Base-by-base conservation (phyloP, 2,329 filamentous ascomycete species). In the Capronia coronata region DNA sequence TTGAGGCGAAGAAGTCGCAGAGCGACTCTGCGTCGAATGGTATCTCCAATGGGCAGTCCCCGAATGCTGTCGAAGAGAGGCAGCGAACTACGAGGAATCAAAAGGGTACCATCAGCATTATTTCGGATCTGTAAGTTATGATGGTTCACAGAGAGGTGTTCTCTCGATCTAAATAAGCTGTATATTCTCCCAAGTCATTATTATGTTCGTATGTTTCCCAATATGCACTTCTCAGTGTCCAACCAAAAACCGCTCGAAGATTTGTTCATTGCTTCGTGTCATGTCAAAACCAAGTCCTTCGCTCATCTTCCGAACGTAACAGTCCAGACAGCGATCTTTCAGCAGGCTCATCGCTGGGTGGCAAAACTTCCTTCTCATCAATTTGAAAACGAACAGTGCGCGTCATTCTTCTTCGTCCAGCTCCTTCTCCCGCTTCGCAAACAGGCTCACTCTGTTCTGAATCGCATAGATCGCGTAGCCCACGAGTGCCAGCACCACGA, bases 401-500 rank as follows among this genome's bases (percentile, higher is more conserved):
- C 14, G 42, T 51, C 47, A 51, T 44, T 57, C 56, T 46, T 65
- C 63, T 35, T 64, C 63, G 39, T 65, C 63, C 9, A 59, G 38
- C 9, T 60, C 53, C 42, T 56, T 56, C 46, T 59, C 58, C 51
- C 56, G 48, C 50, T 56, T 58, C 13, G 59, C 54, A 34, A 63
- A 63, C 45, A 64, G 43, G 14, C 55, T 58, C 39, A 71, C 56
- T 43, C 55, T 52, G 54, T 63, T 65, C 52, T 67, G 63, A n/a
- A 66, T 50, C 27, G 62, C 62, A 49, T 65, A 68, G 49, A 68
- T 65, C 13, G 58, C 54, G 55, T 65, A 66, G 3, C 67, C 70
- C 34, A 68, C 66, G 21, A 70, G 51, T 16, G 68, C 69, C 32
- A 75, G 67, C 40, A 75, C 51, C 43, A 75, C 52, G 59, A 75